Evolutionary conservation across 225 moss, liverwort and hornwort genomes (phyloP), one percentile per base, ranked within the genome.

Genomic region (Polytrichum formosum): DNA sequence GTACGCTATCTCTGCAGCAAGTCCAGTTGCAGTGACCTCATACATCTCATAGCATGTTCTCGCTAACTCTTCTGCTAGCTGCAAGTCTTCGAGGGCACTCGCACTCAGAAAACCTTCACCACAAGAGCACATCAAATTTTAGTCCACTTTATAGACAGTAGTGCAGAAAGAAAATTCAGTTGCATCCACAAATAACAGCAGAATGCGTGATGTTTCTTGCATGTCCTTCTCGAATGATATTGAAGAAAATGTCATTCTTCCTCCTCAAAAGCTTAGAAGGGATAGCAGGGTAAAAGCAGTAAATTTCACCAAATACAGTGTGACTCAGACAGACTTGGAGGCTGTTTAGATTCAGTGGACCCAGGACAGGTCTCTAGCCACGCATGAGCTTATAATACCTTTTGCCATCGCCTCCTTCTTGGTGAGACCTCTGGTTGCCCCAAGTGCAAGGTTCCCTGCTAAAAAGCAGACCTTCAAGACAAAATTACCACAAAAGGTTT

Each of bases 41-140:
- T 98, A 94, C 88, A 91, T 91, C 81, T 98, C 89, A 77, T 94
- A 98, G 79, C 97, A 98, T 64, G 97, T 98, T 67, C 80, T 85
- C 70, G 85, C 92, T 71, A 98, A 84, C 37, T 92, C 92, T 76
- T 98, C 94, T 23, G 97, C 94, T 73, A 98, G 84, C 70, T 91
- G 82, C 68, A 98, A 76, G 65, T 94, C 92, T 75, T 88, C 81
- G 53, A 94, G 69, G 71, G 88, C 97, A 74, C 78, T 85, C 60
- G 72, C 88, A 63, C 82, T 83, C 90, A 98, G 83, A 78, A 82
- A 82, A 78, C 80, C 94, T 87, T 70, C 66, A 66, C 67, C 69
- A 70, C 23, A 33, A 69, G 35, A 61, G 55, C 26, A 70, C 22
- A 33, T 30, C 67, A 2, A 13, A 46, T 46, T 13, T 46, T 46